A percentile compares a stretch with the other conserved stretches of the same genome.
Conservation (phyloP, 306 rosid species). For the Bauhinia variegata region DNA sequence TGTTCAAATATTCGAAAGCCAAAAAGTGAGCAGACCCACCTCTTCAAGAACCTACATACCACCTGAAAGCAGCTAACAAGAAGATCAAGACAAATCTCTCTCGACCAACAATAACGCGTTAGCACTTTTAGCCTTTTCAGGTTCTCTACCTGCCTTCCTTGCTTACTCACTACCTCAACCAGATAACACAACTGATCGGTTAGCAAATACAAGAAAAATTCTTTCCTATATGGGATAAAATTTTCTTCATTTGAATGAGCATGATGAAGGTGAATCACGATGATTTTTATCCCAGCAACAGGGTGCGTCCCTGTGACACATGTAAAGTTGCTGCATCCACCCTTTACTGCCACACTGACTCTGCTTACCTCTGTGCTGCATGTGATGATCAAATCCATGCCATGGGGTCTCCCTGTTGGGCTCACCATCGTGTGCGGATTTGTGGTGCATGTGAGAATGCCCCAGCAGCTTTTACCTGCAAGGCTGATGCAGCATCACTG, state of each 20-base stretch:
- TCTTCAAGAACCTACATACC: not conserved
- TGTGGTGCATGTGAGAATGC: slow-evolving; percentile 22
- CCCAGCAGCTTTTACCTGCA: slow-evolving; percentile 28
- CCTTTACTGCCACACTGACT: slow-evolving; percentile 27
- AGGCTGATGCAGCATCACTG: slow-evolving; percentile 32
- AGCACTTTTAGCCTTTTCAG: slow-evolving; percentile 9
- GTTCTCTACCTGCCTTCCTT: not conserved
- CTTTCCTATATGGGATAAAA: not conserved
- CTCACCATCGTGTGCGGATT: slow-evolving; percentile 19
- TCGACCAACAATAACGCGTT: not conserved
- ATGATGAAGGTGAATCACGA: slow-evolving; percentile 15
- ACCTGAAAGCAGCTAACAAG: not conserved
- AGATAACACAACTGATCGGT: not conserved
- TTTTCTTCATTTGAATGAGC: not conserved
- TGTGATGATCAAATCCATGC: slow-evolving; percentile 17
- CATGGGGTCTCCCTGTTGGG: not conserved
- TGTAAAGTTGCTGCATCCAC: slow-evolving; percentile 3
- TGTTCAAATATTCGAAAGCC: slow-evolving; percentile 17
- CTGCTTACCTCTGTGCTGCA: slow-evolving; percentile 16
- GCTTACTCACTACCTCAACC: not conserved
- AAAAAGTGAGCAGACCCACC: not conserved
- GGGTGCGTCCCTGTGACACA: slow-evolving; percentile 4
- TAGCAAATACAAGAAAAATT: not conserved
- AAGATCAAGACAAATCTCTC: not conserved
- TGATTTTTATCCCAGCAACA: not conserved